Evolutionary conservation across 129 eudicot species (phyloP).

Genomic region (Oenanthe sinensis): DNA sequence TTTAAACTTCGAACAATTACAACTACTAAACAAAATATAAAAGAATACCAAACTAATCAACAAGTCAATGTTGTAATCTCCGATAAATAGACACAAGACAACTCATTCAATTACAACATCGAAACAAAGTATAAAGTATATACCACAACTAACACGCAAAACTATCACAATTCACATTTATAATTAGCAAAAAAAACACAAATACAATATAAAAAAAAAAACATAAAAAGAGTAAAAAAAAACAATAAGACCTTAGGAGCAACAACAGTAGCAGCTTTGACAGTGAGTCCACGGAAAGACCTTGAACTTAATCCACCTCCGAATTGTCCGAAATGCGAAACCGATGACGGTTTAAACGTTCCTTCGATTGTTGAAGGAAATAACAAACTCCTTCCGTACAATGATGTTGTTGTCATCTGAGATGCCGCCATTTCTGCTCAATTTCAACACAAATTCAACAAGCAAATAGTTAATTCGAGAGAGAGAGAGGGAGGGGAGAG

Average conservation of each 20-base stretch:
- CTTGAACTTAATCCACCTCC: slow-evolving; percentile 29
- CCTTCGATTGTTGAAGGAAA: slow-evolving; percentile 49
- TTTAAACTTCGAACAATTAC: background rate
- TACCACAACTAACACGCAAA: background rate
- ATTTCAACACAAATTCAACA: background rate
- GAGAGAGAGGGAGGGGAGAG: background rate
- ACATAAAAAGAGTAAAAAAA: background rate
- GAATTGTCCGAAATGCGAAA: slow-evolving; percentile 36
- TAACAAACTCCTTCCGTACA: slow-evolving; percentile 35
- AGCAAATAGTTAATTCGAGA: too few relatives aligned
- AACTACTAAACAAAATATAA: background rate
- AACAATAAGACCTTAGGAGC: slow-evolving; percentile 63
- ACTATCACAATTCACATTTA: background rate
- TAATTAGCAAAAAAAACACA: background rate
- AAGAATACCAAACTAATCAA: background rate
- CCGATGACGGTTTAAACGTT: slow-evolving; percentile 43
- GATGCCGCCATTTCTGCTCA: slow-evolving; percentile 61
- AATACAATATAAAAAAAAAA: background rate
- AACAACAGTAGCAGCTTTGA: slow-evolving; percentile 77
- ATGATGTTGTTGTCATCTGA: slow-evolving; percentile 53
- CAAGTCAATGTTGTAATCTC: background rate
- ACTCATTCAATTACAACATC: background rate
- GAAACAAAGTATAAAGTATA: background rate
- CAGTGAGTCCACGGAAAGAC: slow-evolving; percentile 53
- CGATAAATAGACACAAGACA: background rate